phyloP scores from a whole-genome alignment of 805 yeast genomes.

The Ogataea ramenticola region DNA sequence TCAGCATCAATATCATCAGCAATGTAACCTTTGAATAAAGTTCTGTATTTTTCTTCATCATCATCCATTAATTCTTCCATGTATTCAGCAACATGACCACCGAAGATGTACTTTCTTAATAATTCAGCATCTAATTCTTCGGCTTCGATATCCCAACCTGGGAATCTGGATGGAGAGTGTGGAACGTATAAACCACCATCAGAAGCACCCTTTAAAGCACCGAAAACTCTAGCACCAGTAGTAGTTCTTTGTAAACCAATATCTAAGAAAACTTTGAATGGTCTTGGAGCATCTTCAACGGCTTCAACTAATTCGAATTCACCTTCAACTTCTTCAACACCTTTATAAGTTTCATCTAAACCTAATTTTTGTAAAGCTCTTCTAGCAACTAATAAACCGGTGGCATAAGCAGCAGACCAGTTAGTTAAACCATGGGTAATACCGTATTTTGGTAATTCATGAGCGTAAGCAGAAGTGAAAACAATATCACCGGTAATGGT shows the following conservation, averaged over 20 bases:
- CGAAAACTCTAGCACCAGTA: slow-evolving; percentile 99
- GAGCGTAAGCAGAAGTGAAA: slow-evolving; percentile 96
- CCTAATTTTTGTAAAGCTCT: slow-evolving; percentile 97
- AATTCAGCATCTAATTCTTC: slow-evolving; percentile 97
- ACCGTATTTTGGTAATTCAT: slow-evolving; percentile 97
- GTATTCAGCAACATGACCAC: slow-evolving; percentile 99
- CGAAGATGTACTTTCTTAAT: slow-evolving; percentile 98
- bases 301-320: slow-evolving; percentile 98
- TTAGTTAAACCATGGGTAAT: slow-evolving; percentile 97
- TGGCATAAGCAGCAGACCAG: slow-evolving; percentile 99
- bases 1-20: slow-evolving; percentile 98
- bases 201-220: slow-evolving; percentile 99
- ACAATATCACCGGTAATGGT: slow-evolving; percentile 96
- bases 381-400: slow-evolving; percentile 97
- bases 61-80: slow-evolving; percentile 99
- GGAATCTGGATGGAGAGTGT: slow-evolving; percentile 99
- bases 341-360: slow-evolving; percentile 94
- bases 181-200: slow-evolving; percentile 99
- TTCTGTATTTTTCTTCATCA: slow-evolving; percentile 98
- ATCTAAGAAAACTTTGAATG: slow-evolving; percentile 99
- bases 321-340: slow-evolving; percentile 99
- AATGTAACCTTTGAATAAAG: slow-evolving; percentile 92
- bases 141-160: slow-evolving; percentile 99
- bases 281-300: slow-evolving; percentile 98
- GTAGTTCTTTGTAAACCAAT: slow-evolving; percentile 99